A percentile compares a stretch with the other conserved stretches of the same genome.
Evolutionary conservation across 2,329 filamentous ascomycete genomes (phyloP).

Genomic region (Cytospora piceicola): DNA sequence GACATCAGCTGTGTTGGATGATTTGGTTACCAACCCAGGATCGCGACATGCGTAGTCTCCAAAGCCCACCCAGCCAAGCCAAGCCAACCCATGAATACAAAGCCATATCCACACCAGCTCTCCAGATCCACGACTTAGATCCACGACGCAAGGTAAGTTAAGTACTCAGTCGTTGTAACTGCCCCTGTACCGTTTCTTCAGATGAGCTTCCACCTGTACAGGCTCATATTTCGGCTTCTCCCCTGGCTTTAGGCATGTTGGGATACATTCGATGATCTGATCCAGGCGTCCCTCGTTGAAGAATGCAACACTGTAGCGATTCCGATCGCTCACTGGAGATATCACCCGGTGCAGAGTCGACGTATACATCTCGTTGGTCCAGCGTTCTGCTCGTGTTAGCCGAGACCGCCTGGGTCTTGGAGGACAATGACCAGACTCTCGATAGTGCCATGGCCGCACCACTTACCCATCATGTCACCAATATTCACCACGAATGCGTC

Average conservation of each 20-base stretch:
- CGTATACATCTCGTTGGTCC: slow-evolving; percentile 39
- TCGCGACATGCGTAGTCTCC: background rate
- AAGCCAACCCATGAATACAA: background rate
- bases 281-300: slow-evolving; percentile 41
- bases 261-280: slow-evolving; percentile 42
- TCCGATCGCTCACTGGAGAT: slow-evolving; percentile 34
- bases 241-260: slow-evolving; percentile 40
- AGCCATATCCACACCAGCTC: background rate
- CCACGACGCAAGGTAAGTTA: background rate
- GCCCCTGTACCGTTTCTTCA: slow-evolving; percentile 36
- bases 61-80: background rate
- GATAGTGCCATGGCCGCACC: background rate
- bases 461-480: slow-evolving; percentile 40
- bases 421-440: background rate
- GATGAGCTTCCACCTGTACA: slow-evolving; percentile 41
- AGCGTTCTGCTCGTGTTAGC: slow-evolving; percentile 33
- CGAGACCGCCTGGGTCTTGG: slow-evolving; percentile 8
- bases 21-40: background rate
- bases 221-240: slow-evolving; percentile 39
- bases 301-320: slow-evolving; percentile 40
- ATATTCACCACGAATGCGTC: slow-evolving; percentile 56
- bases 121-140: background rate
- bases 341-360: slow-evolving; percentile 40
- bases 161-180: slow-evolving; percentile 34
- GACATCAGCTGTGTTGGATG: background rate